Conservation (phyloP, 495 filamentous ascomycete species). For the Trichodelitschia bisporula region DNA sequence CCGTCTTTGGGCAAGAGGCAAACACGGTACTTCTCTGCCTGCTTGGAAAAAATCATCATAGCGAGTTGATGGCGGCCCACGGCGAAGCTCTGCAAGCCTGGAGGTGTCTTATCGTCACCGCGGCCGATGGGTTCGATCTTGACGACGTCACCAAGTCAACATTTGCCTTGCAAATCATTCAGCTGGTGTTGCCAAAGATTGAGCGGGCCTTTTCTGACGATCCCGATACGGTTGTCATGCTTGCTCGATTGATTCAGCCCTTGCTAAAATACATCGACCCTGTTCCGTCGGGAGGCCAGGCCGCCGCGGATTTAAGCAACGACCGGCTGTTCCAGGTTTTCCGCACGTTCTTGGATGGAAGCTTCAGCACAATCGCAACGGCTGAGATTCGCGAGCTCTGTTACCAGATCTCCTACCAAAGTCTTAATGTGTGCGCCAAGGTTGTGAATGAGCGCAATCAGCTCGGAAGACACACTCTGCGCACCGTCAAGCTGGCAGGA, state of each 20-base stretch:
- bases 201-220: constrained; percentile 39
- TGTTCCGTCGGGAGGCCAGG: constrained; percentile 21
- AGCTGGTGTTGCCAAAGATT: constrained; percentile 64
- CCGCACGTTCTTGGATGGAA: constrained; percentile 50
- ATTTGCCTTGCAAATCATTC: constrained; percentile 63
- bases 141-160: constrained; percentile 37
- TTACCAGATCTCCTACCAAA: constrained; percentile 72
- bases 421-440: constrained; percentile 49
- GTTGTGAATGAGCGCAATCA: constrained; percentile 16
- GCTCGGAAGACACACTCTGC: constrained; percentile 37
- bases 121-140: constrained; percentile 52
- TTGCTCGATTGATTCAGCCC: constrained; percentile 53
- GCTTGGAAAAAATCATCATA: constrained; percentile 36
- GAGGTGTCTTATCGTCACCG: constrained; percentile 56
- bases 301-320: constrained; percentile 36
- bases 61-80: constrained; percentile 29
- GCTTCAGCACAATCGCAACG: constrained; percentile 43
- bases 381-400: constrained; percentile 50
- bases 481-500: constrained; percentile 51
- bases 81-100: constrained; percentile 48
- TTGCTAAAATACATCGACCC: constrained; percentile 50
- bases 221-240: constrained; percentile 36
- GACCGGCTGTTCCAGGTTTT: constrained; percentile 85
- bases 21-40: constrained; percentile 28
- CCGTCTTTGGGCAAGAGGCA: constrained; percentile 37